These are phyloP conservation scores for Laburnicola sp. DNA, from an alignment of 2,329 filamentous ascomycete genomes.

Conservation along the genomic window DNA sequence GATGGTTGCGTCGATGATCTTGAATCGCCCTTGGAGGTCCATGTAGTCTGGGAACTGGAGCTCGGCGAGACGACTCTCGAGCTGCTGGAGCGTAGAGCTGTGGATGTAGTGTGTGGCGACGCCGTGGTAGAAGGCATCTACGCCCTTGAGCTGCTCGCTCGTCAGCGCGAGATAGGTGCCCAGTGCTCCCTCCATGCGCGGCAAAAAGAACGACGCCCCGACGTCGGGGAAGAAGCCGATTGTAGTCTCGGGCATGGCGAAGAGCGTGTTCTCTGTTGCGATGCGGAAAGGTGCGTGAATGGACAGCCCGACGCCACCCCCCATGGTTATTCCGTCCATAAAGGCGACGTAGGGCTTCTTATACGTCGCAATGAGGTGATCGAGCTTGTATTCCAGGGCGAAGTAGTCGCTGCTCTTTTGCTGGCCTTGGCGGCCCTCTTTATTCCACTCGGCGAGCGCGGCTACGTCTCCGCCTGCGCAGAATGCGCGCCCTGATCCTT, in stretches of 20 bases:
- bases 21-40: conserved; percentile 62
- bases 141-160: conserved; percentile 78
- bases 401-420: conserved; percentile 82
- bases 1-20: conserved; percentile 81
- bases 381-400: conserved; percentile 90
- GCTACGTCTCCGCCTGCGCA: conserved; percentile 93
- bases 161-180: conserved; percentile 95
- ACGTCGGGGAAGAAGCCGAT: conserved; percentile 99
- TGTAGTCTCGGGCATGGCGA: conserved; percentile 97
- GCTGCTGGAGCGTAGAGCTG: conserved; percentile 77
- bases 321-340: conserved; percentile 99
- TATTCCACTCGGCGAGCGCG: conserved; percentile 74
- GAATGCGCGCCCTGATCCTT: conserved; percentile 83
- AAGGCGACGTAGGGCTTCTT: conserved; percentile 89
- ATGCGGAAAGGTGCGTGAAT: conserved; percentile 95
- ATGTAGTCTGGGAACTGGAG: conserved; percentile 83
- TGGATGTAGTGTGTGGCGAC: conserved; percentile 96
- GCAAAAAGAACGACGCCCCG: conserved; percentile 93
- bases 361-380: conserved; percentile 94
- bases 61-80: conserved; percentile 86
- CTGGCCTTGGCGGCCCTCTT: conserved; percentile 68
- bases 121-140: conserved; percentile 86
- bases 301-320: conserved; percentile 90
- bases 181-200: conserved; percentile 80
- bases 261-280: conserved; percentile 91